These are phyloP conservation scores for Citrus hindsii DNA, from an alignment of 345 rosid genomes.

Conservation along the genomic window DNA sequence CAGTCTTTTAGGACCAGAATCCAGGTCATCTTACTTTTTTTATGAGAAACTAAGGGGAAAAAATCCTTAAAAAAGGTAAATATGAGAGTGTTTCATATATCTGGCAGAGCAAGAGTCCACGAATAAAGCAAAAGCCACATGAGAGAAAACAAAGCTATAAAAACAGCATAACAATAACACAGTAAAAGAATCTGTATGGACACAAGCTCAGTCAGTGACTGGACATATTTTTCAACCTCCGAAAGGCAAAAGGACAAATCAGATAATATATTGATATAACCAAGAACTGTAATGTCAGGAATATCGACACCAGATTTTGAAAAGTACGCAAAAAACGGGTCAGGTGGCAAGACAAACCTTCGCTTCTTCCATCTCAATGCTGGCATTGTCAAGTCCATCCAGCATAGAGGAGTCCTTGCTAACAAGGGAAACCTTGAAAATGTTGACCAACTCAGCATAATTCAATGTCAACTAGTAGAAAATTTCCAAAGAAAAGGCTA, in stretches of 20 bases:
- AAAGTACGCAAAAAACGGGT: conserved; percentile 4
- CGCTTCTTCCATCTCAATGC: conserved; percentile 90
- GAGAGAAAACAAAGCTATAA: not conserved
- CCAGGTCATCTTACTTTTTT: not conserved
- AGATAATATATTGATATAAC: not conserved
- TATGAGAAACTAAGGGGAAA: not conserved
- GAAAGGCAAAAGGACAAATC: not conserved
- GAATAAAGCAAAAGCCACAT: not conserved
- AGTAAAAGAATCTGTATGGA: not conserved
- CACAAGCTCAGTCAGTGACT: conserved; percentile 2
- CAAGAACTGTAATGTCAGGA: not conserved
- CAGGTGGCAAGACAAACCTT: conserved; percentile 57
- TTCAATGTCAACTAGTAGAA: conserved; percentile 7
- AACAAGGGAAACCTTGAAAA: conserved; percentile 90
- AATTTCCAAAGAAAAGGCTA: conserved; percentile 14
- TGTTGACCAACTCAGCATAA: conserved; percentile 19
- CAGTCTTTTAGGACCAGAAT: not conserved
- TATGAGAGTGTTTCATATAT: not conserved
- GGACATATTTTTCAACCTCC: not conserved
- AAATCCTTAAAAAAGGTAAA: too few species aligned
- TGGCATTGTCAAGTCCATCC: conserved; percentile 97
- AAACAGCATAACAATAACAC: not conserved
- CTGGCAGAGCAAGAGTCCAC: not conserved
- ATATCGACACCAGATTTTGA: not conserved
- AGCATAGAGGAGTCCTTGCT: conserved; percentile 99